A percentile compares a stretch with the other conserved stretches of the same genome.
Evolutionary conservation across 345 rosid species (phyloP).

Genomic region (Streptanthus diversifolius): DNA sequence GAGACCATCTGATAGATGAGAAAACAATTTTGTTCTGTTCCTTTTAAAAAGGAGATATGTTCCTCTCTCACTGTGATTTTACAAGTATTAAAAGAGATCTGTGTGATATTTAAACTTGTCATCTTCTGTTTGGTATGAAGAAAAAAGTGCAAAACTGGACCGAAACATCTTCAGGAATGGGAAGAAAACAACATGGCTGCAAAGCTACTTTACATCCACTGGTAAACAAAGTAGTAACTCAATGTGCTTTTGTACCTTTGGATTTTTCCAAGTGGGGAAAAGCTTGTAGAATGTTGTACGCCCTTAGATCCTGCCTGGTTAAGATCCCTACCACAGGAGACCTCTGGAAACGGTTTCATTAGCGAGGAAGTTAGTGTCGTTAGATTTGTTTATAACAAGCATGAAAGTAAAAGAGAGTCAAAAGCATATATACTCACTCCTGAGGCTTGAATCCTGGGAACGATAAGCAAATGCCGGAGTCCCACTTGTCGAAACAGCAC

Average conservation of each 20-base stretch:
- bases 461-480: conserved; percentile 69
- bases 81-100: conserved; percentile 4
- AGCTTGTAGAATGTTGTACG: conserved; percentile 62
- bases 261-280: conserved; percentile 63
- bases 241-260: conserved; percentile 39
- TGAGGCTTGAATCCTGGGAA: conserved; percentile 66
- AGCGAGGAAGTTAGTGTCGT: neutral
- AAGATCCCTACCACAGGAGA: conserved; percentile 69
- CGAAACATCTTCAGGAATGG: conserved; percentile 28
- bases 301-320: conserved; percentile 82
- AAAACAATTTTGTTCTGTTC: conserved; percentile 30
- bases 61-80: conserved; percentile 5
- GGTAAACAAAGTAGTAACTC: conserved; percentile 1
- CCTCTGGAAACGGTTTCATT: conserved; percentile 39
- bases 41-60: neutral
- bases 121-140: conserved; percentile 24
- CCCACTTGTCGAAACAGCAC: conserved; percentile 81
- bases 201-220: conserved; percentile 18
- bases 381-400: neutral
- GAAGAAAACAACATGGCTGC: conserved; percentile 14
- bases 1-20: conserved; percentile 10
- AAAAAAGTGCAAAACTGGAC: conserved; percentile 40
- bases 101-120: conserved; percentile 6
- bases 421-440: conserved; percentile 51
- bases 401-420: neutral